A percentile compares a stretch with the other conserved stretches of the same genome.
These are phyloP conservation scores for Torulaspora indica DNA, from an alignment of 805 yeast species.

Conservation along the genomic window DNA sequence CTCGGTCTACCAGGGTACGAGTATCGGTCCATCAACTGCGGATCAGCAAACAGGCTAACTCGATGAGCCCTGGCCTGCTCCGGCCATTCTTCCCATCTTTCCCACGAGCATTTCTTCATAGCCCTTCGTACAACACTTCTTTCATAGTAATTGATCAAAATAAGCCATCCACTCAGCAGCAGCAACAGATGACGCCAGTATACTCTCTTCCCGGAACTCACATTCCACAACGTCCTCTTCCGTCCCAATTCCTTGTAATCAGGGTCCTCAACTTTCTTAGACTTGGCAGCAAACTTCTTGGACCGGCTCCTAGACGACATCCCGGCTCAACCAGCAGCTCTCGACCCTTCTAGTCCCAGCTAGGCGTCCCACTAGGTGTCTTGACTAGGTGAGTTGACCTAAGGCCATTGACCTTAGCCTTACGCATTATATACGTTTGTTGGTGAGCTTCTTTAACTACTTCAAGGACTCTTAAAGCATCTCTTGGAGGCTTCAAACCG, in stretches of 20 bases:
- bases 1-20: conserved; percentile 74
- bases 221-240: neutral
- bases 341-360: too few relatives aligned
- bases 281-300: conserved; percentile 7
- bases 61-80: conserved; percentile 40
- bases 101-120: conserved; percentile 55
- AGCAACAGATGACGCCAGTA: conserved; percentile 29
- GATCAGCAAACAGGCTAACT: conserved; percentile 77
- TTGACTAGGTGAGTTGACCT: conserved; percentile 7
- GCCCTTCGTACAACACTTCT: conserved; percentile 45
- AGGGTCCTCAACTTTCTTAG: conserved; percentile 7
- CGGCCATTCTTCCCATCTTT: conserved; percentile 59
- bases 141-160: conserved; percentile 50
- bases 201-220: conserved; percentile 4
- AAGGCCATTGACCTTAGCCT: too few relatives aligned
- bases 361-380: too few relatives aligned
- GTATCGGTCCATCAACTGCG: conserved; percentile 84
- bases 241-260: conserved; percentile 5
- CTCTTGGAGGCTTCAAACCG: neutral
- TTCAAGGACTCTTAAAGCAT: neutral
- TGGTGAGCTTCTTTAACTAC: neutral
- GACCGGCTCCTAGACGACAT: conserved; percentile 16
- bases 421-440: neutral
- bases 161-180: conserved; percentile 40
- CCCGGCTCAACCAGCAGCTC: neutral